phyloP scores from a whole-genome alignment of 2,329 filamentous ascomycete species.

The Sporothrix protearum region DNA sequence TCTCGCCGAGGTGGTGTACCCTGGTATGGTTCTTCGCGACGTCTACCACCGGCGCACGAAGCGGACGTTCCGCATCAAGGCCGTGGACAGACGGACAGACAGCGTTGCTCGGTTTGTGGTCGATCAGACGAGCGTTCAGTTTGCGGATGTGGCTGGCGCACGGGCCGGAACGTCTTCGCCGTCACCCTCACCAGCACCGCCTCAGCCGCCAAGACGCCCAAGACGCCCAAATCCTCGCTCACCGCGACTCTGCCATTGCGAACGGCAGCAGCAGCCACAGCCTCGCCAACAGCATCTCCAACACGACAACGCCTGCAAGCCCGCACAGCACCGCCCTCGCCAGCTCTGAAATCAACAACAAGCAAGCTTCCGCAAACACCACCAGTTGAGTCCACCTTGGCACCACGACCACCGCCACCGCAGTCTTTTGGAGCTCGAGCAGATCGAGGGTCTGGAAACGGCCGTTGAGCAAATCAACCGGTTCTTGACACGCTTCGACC shows the following conservation, averaged over 20 bases:
- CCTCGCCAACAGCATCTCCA: conserved; percentile 18
- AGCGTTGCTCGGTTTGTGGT: conserved; percentile 44
- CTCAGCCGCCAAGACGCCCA: conserved; percentile 23
- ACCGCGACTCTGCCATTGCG: conserved; percentile 15
- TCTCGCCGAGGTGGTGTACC: conserved; percentile 62
- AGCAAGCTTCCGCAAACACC: background rate
- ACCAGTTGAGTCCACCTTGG: conserved; percentile 16
- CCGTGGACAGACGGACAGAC: conserved; percentile 52
- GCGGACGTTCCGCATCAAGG: conserved; percentile 56
- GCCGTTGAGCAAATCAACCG: conserved; percentile 65
- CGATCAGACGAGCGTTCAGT: conserved; percentile 36
- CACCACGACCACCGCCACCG: conserved; percentile 27
- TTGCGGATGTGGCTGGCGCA: conserved; percentile 35
- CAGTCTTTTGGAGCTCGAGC: conserved; percentile 45
- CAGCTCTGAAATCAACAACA: background rate
- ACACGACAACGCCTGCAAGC: background rate
- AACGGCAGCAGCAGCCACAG: conserved; percentile 5
- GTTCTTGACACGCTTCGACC: conserved; percentile 46
- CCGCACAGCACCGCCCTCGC: background rate
- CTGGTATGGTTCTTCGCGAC: conserved; percentile 68
- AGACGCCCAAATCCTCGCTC: background rate
- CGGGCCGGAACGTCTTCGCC: background rate
- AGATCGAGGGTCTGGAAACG: conserved; percentile 64
- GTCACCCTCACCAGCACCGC: conserved; percentile 25
- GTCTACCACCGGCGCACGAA: conserved; percentile 53